A percentile compares a stretch with the other conserved stretches of the same genome.
phyloP scores from a whole-genome alignment of 208 protist species.

The Giardia duodenalis region DNA sequence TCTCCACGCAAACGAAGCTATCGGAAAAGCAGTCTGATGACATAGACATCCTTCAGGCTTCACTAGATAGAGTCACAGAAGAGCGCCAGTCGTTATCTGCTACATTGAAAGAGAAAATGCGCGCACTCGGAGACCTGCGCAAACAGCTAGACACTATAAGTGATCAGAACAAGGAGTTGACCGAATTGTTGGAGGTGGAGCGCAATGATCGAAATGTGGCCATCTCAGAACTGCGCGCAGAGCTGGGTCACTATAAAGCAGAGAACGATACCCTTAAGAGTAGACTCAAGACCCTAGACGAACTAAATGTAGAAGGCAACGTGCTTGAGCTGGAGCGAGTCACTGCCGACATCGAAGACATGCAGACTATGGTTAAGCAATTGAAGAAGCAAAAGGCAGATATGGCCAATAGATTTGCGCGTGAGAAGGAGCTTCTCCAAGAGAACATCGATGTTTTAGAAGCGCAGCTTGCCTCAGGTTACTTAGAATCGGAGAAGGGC shows the following conservation, averaged over 20 bases:
- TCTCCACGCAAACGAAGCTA: neutral
- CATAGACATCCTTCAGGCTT: neutral
- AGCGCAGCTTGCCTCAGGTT: too few species aligned
- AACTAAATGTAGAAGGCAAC: neutral
- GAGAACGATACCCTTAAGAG: neutral
- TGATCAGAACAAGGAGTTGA: neutral
- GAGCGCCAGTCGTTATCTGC: neutral
- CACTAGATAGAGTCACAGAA: neutral
- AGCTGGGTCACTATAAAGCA: neutral
- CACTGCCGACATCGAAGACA: neutral
- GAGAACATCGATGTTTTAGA: neutral
- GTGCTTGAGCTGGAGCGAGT: neutral
- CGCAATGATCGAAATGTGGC: neutral
- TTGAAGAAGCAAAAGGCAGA: neutral
- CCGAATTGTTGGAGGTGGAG: neutral
- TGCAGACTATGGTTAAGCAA: neutral
- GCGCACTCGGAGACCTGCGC: neutral
- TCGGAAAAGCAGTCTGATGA: too few species aligned
- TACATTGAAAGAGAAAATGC: neutral
- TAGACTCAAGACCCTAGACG: neutral
- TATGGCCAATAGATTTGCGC: neutral
- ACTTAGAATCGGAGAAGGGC: too few species aligned
- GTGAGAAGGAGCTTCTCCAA: neutral
- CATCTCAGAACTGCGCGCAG: neutral
- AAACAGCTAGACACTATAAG: neutral